Base-by-base conservation (phyloP, 352 stramenopile species). In the Pythium insidiosum region DNA sequence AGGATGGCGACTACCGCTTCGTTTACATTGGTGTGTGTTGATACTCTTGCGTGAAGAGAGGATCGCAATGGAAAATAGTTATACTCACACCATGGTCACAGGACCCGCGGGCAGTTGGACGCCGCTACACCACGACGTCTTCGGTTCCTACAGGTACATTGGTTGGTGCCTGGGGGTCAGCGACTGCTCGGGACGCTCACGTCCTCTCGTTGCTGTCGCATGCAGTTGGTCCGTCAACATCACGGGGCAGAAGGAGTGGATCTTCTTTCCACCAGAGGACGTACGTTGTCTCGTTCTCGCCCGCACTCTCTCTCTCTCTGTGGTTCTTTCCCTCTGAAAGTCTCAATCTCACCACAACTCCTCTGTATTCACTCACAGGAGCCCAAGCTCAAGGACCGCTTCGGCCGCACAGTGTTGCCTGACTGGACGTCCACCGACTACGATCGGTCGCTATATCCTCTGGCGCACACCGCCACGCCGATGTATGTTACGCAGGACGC, bases 201-300 rank as follows among this genome's bases (percentile, higher is more conserved):
- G n/a, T n/a, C n/a, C n/a, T n/a, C n/a, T n/a, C n/a, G n/a, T n/a
- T n/a, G n/a, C n/a, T n/a, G n/a, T n/a, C n/a, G n/a, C n/a, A n/a
- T n/a, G n/a, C 31, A 93, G 91, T 30, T 99, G 96, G 96, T 97
- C 85, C 5, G 95, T 93, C 39, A 99, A 99, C 62, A 77, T 99
- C 24, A 71, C 72, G 25, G 96, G 96, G 3, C 75, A 60, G 18
- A 99, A 99, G 66, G 50, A 90, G 49, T 99, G 96, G 96, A 58
- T 90, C 23, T 79, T 97, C 30, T 84, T 89, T 30, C 68, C 81
- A 33, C 81, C 83, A 1, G 65, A 88, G 23, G 69, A 96, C 31
- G 80, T 93, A 49, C 15, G 66, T 58, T 13, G 16, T 12, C 31
- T 13, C 13, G 10, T 26, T 12, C 4, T 19, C 39, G 7, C 18